Evolutionary conservation across 805 yeast genomes (phyloP).

Genomic region (Lipomyces kockii): DNA sequence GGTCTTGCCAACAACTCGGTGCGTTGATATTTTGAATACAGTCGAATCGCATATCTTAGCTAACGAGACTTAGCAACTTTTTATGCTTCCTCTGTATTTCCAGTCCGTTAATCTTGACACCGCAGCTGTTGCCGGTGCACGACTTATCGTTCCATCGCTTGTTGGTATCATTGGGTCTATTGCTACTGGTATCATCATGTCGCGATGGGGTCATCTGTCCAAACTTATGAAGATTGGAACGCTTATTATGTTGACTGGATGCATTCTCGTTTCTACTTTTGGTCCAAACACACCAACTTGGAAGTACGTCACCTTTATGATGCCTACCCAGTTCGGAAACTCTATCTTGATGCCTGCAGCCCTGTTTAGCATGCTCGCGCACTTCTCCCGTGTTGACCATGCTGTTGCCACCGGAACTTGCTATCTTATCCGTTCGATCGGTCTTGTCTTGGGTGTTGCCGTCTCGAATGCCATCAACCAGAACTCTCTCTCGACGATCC

Average conservation of each 20-base stretch:
- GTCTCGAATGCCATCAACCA: slow-evolving; percentile 69
- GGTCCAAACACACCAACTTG: slow-evolving; percentile 41
- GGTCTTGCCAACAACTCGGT: slow-evolving; percentile 58
- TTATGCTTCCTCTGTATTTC: slow-evolving; percentile 72
- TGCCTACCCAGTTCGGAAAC: slow-evolving; percentile 67
- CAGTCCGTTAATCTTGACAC: slow-evolving; percentile 57
- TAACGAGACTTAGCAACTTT: slow-evolving; percentile 57
- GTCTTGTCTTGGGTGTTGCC: slow-evolving; percentile 82
- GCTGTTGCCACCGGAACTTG: slow-evolving; percentile 89
- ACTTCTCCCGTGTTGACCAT: slow-evolving; percentile 69
- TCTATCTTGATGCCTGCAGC: slow-evolving; percentile 72
- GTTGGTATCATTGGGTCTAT: slow-evolving; percentile 72
- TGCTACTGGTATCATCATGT: slow-evolving; percentile 68
- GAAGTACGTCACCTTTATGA: slow-evolving; percentile 52
- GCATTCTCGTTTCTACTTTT: slow-evolving; percentile 45
- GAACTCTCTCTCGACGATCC: slow-evolving; percentile 47
- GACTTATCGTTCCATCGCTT: slow-evolving; percentile 60
- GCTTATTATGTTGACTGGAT: slow-evolving; percentile 54
- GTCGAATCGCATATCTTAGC: neutral
- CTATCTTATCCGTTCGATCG: slow-evolving; percentile 84
- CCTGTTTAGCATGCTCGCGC: slow-evolving; percentile 72
- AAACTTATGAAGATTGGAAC: slow-evolving; percentile 53
- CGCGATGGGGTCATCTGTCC: slow-evolving; percentile 67
- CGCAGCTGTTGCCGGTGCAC: slow-evolving; percentile 61
- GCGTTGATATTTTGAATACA: neutral